Evolutionary conservation across 495 filamentous ascomycete species (phyloP).

Genomic region (Pseudevernia furfuracea): DNA sequence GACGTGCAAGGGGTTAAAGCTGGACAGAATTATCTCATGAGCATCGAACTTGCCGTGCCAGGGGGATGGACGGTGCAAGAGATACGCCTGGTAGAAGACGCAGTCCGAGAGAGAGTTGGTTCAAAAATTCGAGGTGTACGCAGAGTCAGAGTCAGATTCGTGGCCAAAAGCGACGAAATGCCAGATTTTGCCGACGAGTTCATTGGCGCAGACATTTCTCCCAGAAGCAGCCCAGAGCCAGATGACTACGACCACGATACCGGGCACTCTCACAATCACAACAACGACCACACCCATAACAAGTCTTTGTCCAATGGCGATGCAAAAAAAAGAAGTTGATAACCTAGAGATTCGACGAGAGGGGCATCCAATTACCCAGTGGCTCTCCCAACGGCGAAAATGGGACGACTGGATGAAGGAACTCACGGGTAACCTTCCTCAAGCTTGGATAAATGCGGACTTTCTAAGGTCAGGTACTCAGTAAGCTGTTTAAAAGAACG

Average conservation of each 20-base stretch:
- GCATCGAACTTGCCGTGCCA: conserved; percentile 75
- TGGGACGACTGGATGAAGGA: not conserved
- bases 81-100: conserved; percentile 60
- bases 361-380: not conserved
- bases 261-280: conserved; percentile 33
- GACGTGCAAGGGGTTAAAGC: conserved; percentile 84
- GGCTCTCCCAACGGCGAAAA: not conserved
- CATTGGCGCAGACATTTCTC: conserved; percentile 57
- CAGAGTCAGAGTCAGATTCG: conserved; percentile 72
- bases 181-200: conserved; percentile 68
- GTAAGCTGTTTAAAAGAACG: not conserved
- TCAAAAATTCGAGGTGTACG: conserved; percentile 72
- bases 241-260: conserved; percentile 45
- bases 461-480: too few relatives aligned
- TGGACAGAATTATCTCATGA: conserved; percentile 89
- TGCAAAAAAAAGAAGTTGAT: conserved; percentile 25
- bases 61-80: conserved; percentile 61
- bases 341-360: not conserved
- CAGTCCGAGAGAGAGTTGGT: conserved; percentile 60
- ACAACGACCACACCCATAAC: conserved; percentile 32
- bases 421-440: conserved; percentile 9
- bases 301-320: conserved; percentile 24
- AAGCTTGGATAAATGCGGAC: not conserved
- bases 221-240: conserved; percentile 57
- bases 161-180: conserved; percentile 50